phyloP scores from a whole-genome alignment of 2,329 filamentous ascomycete genomes.

The Ophiocordyceps camponoti-saundersi region DNA sequence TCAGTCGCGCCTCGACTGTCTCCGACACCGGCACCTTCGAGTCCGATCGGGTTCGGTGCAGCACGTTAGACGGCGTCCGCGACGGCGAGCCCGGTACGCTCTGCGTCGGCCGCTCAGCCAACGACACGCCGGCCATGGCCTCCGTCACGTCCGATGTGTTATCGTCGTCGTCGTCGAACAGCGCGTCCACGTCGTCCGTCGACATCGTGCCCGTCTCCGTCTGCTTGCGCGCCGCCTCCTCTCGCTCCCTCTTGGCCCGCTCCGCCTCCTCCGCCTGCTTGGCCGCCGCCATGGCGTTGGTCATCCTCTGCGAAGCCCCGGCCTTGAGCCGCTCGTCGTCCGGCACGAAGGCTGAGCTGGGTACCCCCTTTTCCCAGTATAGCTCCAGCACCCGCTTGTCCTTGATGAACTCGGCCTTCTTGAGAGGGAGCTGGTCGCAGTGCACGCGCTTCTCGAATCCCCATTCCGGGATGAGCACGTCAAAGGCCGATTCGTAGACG shows the following conservation, averaged over 20 bases:
- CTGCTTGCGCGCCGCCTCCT: conserved; percentile 82
- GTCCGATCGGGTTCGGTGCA: conserved; percentile 83
- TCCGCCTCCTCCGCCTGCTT: conserved; percentile 71
- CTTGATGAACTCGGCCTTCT: conserved; percentile 99
- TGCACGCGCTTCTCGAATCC: conserved; percentile 99
- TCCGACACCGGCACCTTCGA: conserved; percentile 71
- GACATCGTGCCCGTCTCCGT: conserved; percentile 91
- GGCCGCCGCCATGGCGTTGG: conserved; percentile 58
- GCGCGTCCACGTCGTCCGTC: conserved; percentile 80
- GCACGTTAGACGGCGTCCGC: conserved; percentile 50
- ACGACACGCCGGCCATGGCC: conserved; percentile 76
- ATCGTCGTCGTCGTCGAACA: conserved; percentile 79
- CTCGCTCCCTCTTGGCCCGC: conserved; percentile 66
- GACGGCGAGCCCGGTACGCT: conserved; percentile 87
- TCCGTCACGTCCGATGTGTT: conserved; percentile 80
- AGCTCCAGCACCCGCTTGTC: conserved; percentile 86
- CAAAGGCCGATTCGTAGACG: conserved; percentile 97
- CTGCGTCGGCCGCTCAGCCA: conserved; percentile 79
- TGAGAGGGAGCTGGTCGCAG: conserved; percentile 90
- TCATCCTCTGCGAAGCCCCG: conserved; percentile 53
- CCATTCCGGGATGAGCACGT: conserved; percentile 94
- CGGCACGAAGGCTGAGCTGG: conserved; percentile 87
- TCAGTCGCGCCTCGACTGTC: conserved; percentile 61
- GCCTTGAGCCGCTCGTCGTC: conserved; percentile 92
- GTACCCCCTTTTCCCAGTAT: conserved; percentile 99